Evolutionary conservation across 2,329 filamentous ascomycete genomes (phyloP), one percentile per base, ranked within the genome.

Genomic region (Knoxdaviesia capensis): DNA sequence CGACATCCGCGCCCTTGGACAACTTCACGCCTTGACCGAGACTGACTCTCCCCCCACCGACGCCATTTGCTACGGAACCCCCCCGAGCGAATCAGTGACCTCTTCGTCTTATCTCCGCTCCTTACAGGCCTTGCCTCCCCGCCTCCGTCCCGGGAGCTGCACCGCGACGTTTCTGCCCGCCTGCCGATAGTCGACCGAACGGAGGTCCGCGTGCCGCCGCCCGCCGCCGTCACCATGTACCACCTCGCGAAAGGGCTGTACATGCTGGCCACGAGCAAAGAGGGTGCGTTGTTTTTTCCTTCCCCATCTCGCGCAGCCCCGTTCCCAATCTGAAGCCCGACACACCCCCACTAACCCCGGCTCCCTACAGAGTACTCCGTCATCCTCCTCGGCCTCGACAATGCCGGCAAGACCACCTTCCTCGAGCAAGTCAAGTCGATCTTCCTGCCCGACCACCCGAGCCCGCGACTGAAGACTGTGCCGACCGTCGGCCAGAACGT

Each of bases 401-500:
- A 96, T 58, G 90, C 90, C 46, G 90, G 90, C 60, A 96, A 96
- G 68, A 96, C 90, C 36, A 96, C 90, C 30, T 87, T 96, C 56
- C 86, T 94, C 61, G 85, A 92, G 57, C 87, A 94, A 60, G 85
- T 96, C 60, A 94, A 94, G 63, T 74, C 85, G 43, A 71, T 92
- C 55, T 94, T 85, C 68, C 69, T 77, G 48, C 68, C 75, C 38
- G 66, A 68, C 47, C 63, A 62, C 44, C 71, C 65, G 42, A 72
- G 63, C 58, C 82, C 65, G 54, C 87, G 69, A 62, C 74, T 65
- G 50, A 87, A 90, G 57, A 94, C 88, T 38, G 88, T 96, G 6
- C 90, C 90, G 31, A 98, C 90, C 20, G 88, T 96, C 52, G 90
- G 90, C 49, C 90, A 96, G 59, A 96, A 96, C 61, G 87, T 96